phyloP scores from a whole-genome alignment of 768 basidiomycete genomes.

The Boletus rubescentipes region DNA sequence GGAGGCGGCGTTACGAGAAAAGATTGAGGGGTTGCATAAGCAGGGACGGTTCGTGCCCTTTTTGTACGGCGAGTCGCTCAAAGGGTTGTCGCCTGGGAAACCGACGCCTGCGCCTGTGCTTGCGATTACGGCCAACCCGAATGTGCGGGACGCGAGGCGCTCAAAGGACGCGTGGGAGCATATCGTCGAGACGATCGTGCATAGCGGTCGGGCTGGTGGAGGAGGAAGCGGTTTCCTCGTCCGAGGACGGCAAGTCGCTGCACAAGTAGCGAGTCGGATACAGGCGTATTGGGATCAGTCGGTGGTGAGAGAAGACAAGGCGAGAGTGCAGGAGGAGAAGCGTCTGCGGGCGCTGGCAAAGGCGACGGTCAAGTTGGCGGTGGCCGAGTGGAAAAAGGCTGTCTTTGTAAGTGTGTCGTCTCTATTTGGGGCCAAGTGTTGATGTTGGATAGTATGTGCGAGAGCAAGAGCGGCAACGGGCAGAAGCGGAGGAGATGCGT shows the following conservation, averaged over 20 bases:
- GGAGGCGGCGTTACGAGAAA: constrained; percentile 46
- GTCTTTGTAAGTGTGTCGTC: constrained; percentile 58
- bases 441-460: constrained; percentile 61
- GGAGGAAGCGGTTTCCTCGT: constrained; percentile 9
- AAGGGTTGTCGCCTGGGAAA: constrained; percentile 4
- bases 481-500: constrained; percentile 75
- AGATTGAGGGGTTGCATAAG: constrained; percentile 42
- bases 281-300: constrained; percentile 74
- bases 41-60: constrained; percentile 48
- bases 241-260: constrained; percentile 45
- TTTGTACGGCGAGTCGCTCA: constrained; percentile 32
- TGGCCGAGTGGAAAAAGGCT: constrained; percentile 85
- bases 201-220: constrained; percentile 19
- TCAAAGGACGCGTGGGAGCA: constrained; percentile 56
- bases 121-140: constrained; percentile 15
- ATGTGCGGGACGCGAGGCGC: constrained; percentile 26
- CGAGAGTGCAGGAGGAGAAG: constrained; percentile 61
- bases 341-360: constrained; percentile 66
- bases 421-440: background rate
- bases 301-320: constrained; percentile 60
- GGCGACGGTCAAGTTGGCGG: constrained; percentile 66
- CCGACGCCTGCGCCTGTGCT: constrained; percentile 1
- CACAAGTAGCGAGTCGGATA: constrained; percentile 61
- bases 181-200: constrained; percentile 48
- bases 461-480: constrained; percentile 59